Base-by-base conservation (phyloP, 306 rosid genomes). In the Quercus robur region DNA sequence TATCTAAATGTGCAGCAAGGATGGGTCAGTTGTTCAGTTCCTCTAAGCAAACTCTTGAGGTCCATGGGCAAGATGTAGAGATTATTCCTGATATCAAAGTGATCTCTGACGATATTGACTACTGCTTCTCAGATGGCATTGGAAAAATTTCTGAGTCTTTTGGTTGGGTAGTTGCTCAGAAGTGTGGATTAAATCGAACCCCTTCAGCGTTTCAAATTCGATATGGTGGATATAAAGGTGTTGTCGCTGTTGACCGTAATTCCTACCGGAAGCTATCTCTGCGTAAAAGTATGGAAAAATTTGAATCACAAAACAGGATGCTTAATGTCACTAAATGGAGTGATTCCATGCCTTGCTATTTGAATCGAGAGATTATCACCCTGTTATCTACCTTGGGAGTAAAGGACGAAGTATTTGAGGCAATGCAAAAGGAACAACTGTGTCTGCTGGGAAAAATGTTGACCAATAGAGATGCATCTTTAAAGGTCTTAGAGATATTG, bases 21-120 rank as follows among this genome's bases (percentile, higher is more conserved):
- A 94, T 93, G 99, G 99, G 99, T 77, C 99, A 94, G 84, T 79
- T 94, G 70, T 94, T 94, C 86, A 94, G 99, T 80, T 91, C 97
- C 56, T 92, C 99, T 28, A 80, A 33, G 51, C 99, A 91, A 90
- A 93, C 95, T 78, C 77, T 90, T 76, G 86, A 70, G 74, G 94
- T 94, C 69, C 77, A 88, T 55, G 58, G 75, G 6, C 94, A 86
- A 71, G 99, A 94, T 25, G 90, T 93, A 49, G 97, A 94, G 83
- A 73, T 91, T 18, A 93, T 94, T 85, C 97, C 97, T n/a, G 99
- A 94, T 70, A 73, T 94, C 78, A 93, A 91, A 89, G 72, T 85
- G 64, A 75, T 78, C 61, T 4, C 84, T 58, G 97, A 94, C 77
- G 94, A 91, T 67, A 19, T 87, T 70, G 77, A 75, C 61, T 94